These are phyloP conservation scores for Scutellaria galericulata DNA, from an alignment of 257 asterid genomes.

Conservation along the genomic window DNA sequence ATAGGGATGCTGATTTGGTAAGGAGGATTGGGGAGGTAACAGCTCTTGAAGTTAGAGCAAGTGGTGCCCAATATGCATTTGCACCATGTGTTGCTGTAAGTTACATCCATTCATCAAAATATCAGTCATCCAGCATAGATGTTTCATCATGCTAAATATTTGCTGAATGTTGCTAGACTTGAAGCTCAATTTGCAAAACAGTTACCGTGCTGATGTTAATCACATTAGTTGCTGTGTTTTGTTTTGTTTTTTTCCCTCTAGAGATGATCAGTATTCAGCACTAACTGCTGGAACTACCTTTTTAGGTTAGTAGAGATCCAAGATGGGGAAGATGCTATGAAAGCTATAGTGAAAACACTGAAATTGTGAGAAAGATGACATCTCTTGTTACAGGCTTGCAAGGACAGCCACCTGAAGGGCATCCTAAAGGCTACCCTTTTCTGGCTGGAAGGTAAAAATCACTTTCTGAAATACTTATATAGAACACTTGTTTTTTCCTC, in stretches of 20 bases:
- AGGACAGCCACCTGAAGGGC: slow-evolving; percentile 90
- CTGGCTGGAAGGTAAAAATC: slow-evolving; percentile 77
- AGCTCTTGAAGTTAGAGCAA: slow-evolving; percentile 95
- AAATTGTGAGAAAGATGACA: slow-evolving; percentile 78
- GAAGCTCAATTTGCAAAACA: not conserved
- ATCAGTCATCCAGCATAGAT: slow-evolving; percentile 15
- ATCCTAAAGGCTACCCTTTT: slow-evolving; percentile 89
- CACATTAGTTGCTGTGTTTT: slow-evolving; percentile 12
- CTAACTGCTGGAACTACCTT: slow-evolving; percentile 32
- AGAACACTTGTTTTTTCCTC: slow-evolving; percentile 5
- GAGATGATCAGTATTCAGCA: slow-evolving; percentile 23
- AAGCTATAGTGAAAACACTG: slow-evolving; percentile 88
- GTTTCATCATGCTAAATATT: slow-evolving; percentile 17
- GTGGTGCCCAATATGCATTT: slow-evolving; percentile 88
- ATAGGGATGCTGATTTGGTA: slow-evolving; percentile 65
- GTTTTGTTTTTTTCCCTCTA: not conserved
- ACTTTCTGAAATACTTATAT: slow-evolving; percentile 3
- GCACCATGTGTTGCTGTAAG: slow-evolving; percentile 99
- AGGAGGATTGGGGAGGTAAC: slow-evolving; percentile 86
- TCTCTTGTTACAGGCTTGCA: slow-evolving; percentile 85
- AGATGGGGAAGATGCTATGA: slow-evolving; percentile 99
- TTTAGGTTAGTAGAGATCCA: slow-evolving; percentile 87
- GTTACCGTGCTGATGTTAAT: slow-evolving; percentile 7
- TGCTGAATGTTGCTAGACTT: slow-evolving; percentile 17
- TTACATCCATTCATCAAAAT: slow-evolving; percentile 27